A percentile compares a stretch with the other conserved stretches of the same genome.
Evolutionary conservation across 1,139 yeast species (phyloP).

Genomic region (Waltiozyma sp.): DNA sequence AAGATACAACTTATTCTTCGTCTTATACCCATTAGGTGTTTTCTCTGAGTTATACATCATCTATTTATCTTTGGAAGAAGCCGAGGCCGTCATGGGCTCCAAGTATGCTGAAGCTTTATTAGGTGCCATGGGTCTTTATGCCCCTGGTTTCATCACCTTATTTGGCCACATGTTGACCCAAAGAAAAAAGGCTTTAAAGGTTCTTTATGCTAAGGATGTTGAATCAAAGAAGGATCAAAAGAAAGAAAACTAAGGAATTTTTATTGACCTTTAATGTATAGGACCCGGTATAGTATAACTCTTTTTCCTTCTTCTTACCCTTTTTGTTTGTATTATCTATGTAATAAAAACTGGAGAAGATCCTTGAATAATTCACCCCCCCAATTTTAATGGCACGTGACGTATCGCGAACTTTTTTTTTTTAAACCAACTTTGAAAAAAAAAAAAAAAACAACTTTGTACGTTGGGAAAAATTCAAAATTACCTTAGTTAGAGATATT

Average conservation of each 20-base stretch:
- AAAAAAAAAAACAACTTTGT: no score
- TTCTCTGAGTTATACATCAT: conserved; percentile 69
- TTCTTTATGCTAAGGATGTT: conserved; percentile 2
- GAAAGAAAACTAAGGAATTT: not conserved
- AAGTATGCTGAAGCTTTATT: conserved; percentile 46
- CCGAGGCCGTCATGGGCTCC: conserved; percentile 38
- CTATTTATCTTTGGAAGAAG: conserved; percentile 55
- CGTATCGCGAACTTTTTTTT: no score
- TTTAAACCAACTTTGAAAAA: no score
- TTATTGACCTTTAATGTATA: no score
- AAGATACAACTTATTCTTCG: conserved; percentile 73
- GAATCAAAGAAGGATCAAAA: not conserved
- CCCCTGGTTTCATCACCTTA: conserved; percentile 80
- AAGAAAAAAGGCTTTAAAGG: conserved; percentile 55
- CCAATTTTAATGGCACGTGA: no score
- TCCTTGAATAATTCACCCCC: no score
- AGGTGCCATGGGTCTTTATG: conserved; percentile 50
- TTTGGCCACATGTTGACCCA: conserved; percentile 86
- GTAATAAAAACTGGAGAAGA: no score
- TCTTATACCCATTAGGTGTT: conserved; percentile 87
- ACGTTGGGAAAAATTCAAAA: no score
- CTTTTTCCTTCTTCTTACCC: no score
- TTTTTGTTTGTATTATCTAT: no score
- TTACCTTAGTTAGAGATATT: no score
- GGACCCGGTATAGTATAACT: no score